These are phyloP conservation scores for Lavandula angustifolia DNA, from an alignment of 257 asterid genomes.

Conservation along the genomic window DNA sequence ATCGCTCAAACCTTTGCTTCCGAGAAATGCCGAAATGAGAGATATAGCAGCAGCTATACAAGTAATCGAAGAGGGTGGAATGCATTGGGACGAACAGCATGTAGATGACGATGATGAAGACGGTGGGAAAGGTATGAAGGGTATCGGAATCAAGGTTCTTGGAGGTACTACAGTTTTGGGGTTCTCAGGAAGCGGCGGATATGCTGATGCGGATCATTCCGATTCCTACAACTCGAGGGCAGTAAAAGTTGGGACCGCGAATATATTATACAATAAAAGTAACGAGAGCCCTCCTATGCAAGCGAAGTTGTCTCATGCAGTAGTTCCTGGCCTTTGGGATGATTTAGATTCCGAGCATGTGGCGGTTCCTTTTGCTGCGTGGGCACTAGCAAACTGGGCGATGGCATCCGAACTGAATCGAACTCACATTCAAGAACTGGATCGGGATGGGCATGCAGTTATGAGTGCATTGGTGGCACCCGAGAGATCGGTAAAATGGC, in stretches of 20 bases:
- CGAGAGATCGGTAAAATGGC: slow-evolving; percentile 99
- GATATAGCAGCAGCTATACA: slow-evolving; percentile 96
- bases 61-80: slow-evolving; percentile 88
- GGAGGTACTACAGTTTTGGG: slow-evolving; percentile 95
- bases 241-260: slow-evolving; percentile 40
- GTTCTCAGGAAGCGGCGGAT: slow-evolving; percentile 61
- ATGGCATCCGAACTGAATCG: slow-evolving; percentile 92
- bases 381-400: slow-evolving; percentile 99
- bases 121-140: slow-evolving; percentile 84
- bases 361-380: slow-evolving; percentile 97
- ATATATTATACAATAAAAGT: slow-evolving; percentile 50
- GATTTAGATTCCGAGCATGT: slow-evolving; percentile 94
- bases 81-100: slow-evolving; percentile 88
- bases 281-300: slow-evolving; percentile 47
- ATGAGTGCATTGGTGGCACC: slow-evolving; percentile 94
- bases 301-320: slow-evolving; percentile 57
- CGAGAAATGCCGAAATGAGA: slow-evolving; percentile 78
- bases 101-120: slow-evolving; percentile 67
- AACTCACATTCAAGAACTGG: slow-evolving; percentile 88
- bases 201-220: slow-evolving; percentile 56
- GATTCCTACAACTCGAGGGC: slow-evolving; percentile 37
- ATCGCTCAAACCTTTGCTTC: slow-evolving; percentile 65
- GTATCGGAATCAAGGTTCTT: slow-evolving; percentile 93
- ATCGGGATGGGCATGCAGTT: slow-evolving; percentile 82
- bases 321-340: slow-evolving; percentile 99